These are phyloP conservation scores for Xylariomycetidae sp. DNA, from an alignment of 2,329 filamentous ascomycete species.

Conservation along the genomic window DNA sequence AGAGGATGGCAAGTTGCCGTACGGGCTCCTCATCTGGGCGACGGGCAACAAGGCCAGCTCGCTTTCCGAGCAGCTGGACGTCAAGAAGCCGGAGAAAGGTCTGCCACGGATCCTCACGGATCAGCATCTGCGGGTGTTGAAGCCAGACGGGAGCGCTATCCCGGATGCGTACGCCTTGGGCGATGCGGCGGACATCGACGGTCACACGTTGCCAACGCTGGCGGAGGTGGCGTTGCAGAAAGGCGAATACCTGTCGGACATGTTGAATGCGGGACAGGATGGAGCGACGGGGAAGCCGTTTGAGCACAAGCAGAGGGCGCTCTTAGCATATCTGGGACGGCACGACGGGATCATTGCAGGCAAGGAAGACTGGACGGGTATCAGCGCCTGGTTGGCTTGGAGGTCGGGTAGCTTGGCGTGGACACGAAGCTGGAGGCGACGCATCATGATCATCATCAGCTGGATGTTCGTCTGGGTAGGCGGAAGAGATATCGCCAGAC, in stretches of 20 bases:
- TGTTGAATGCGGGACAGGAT: constrained; percentile 6
- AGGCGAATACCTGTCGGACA: constrained; percentile 26
- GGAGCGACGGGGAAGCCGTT: constrained; percentile 19
- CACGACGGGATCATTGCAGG: constrained; percentile 35
- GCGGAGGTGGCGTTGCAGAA: constrained; percentile 34
- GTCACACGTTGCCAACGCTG: constrained; percentile 26
- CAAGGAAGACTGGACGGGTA: constrained; percentile 32
- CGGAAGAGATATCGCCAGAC: constrained; percentile 25
- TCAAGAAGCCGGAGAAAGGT: constrained; percentile 16
- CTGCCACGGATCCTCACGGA: constrained; percentile 13
- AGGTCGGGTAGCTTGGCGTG: constrained; percentile 30
- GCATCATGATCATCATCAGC: constrained; percentile 26
- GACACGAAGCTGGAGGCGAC: constrained; percentile 27
- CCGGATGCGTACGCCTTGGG: constrained; percentile 28
- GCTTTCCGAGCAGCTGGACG: constrained; percentile 18
- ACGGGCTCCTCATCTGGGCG: constrained; percentile 13
- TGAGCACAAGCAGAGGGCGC: constrained; percentile 30
- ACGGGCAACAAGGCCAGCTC: constrained; percentile 16
- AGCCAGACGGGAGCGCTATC: constrained; percentile 19
- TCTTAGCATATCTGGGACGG: constrained; percentile 34
- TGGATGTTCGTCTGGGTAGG: constrained; percentile 27
- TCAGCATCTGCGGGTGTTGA: constrained; percentile 17
- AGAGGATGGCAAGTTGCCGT: constrained; percentile 10
- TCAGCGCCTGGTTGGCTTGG: constrained; percentile 37
- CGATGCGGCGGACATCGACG: constrained; percentile 33